Conservation (phyloP, 2,329 filamentous ascomycete genomes). For the Trichophyton rubrum region DNA sequence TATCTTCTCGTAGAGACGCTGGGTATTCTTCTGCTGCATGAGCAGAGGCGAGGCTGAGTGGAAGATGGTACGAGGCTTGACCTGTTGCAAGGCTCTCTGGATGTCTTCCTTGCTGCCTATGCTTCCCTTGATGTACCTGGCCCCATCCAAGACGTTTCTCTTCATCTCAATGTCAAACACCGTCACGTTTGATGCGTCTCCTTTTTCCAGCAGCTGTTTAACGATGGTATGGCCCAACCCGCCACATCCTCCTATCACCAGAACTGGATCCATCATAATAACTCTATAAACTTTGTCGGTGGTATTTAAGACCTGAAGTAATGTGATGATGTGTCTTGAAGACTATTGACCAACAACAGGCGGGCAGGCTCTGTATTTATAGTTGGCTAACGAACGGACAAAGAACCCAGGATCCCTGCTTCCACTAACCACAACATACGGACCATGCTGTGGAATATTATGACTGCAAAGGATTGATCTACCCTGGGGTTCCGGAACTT, state of each 20-base stretch:
- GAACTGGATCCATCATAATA: neutral
- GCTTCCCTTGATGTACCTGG: neutral
- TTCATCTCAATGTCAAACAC: neutral
- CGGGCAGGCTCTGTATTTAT: neutral
- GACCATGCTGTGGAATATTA: neutral
- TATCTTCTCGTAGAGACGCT: slow-evolving; percentile 51
- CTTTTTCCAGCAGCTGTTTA: neutral
- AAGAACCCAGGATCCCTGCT: neutral
- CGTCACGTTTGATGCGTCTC: neutral
- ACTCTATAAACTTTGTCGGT: neutral
- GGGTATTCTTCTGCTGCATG: slow-evolving; percentile 26
- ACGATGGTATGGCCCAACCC: neutral
- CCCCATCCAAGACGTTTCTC: neutral
- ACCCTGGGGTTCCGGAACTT: neutral
- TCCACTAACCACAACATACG: neutral
- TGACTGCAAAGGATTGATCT: neutral
- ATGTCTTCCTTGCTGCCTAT: slow-evolving; percentile 32
- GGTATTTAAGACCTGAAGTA: neutral
- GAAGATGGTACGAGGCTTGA: slow-evolving; percentile 64
- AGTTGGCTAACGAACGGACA: neutral
- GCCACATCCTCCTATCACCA: neutral
- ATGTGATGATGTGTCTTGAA: neutral
- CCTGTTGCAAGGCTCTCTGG: slow-evolving; percentile 44
- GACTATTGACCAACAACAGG: neutral
- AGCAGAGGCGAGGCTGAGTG: slow-evolving; percentile 60